A percentile compares a stretch with the other conserved stretches of the same genome.
Evolutionary conservation across 495 filamentous ascomycete genomes (phyloP).

Genomic region (Penicillium dipodomyicola): DNA sequence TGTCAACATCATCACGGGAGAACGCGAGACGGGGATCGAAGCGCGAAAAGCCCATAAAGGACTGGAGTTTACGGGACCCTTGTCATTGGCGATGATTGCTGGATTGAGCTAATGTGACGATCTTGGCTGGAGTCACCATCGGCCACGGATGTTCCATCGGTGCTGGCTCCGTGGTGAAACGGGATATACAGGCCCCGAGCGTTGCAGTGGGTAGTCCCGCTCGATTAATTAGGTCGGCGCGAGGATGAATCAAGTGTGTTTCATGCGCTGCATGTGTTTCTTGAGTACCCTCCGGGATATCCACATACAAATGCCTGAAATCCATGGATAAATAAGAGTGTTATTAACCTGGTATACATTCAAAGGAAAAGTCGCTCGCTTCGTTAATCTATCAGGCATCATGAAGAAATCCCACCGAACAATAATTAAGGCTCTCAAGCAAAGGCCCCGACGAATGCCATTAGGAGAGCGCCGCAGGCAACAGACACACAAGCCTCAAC

Average conservation of each 20-base stretch:
- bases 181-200: conserved; percentile 36
- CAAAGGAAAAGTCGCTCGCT: neutral
- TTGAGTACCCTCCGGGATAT: neutral
- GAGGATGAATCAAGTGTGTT: neutral
- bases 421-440: conserved; percentile 47
- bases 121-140: conserved; percentile 48
- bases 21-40: conserved; percentile 45
- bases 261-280: neutral
- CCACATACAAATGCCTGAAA: neutral
- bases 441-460: conserved; percentile 90
- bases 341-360: neutral
- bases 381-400: neutral
- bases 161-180: conserved; percentile 46
- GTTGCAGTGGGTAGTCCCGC: conserved; percentile 45
- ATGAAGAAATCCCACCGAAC: neutral
- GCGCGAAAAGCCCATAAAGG: conserved; percentile 28
- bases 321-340: neutral
- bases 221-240: conserved; percentile 26
- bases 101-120: conserved; percentile 42
- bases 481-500: conserved; percentile 76
- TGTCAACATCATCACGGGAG: conserved; percentile 45
- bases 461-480: conserved; percentile 69
- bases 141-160: conserved; percentile 45
- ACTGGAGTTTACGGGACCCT: conserved; percentile 38
- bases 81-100: conserved; percentile 47